A percentile compares a stretch with the other conserved stretches of the same genome.
phyloP scores from a whole-genome alignment of 2,329 filamentous ascomycete genomes.

The Penicillium corylophilum region DNA sequence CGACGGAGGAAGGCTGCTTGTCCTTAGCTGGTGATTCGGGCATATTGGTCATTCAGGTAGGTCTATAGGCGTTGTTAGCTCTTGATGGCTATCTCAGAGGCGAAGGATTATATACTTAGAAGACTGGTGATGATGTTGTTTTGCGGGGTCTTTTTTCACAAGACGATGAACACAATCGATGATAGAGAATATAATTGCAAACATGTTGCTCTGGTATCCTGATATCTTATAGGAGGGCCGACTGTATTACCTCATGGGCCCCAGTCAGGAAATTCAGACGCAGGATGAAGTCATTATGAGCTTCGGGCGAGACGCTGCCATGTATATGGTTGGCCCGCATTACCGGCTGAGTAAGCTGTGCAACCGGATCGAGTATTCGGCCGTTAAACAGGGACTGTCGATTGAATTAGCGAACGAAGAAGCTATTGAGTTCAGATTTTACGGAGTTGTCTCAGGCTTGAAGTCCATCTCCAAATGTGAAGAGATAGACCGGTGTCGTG shows the following conservation, averaged over 20 bases:
- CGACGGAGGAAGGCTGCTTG: constrained; percentile 14
- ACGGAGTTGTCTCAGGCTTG: too few relatives aligned
- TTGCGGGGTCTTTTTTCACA: not conserved
- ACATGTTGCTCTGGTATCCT: not conserved
- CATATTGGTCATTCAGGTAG: constrained; percentile 8
- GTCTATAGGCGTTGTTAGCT: not conserved
- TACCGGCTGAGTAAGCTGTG: constrained; percentile 1
- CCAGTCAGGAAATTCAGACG: not conserved
- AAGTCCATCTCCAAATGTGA: too few relatives aligned
- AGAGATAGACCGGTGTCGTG: too few relatives aligned
- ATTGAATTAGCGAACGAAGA: too few relatives aligned
- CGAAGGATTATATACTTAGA: not conserved
- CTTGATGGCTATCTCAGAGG: not conserved
- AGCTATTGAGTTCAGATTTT: too few relatives aligned
- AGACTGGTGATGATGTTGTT: constrained; percentile 2
- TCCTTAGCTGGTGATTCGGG: constrained; percentile 9
- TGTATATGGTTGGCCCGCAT: not conserved
- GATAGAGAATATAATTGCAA: constrained; percentile 7
- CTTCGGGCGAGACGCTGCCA: not conserved
- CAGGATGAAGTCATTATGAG: constrained; percentile 22
- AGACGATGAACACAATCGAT: constrained; percentile 4
- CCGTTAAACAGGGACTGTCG: too few relatives aligned
- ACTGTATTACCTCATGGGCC: constrained; percentile 2
- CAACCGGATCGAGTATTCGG: not conserved
- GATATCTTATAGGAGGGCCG: not conserved